Evolutionary conservation across 768 basidiomycete genomes (phyloP), one percentile per base, ranked within the genome.

Genomic region (Pleurotus pulmonarius): DNA sequence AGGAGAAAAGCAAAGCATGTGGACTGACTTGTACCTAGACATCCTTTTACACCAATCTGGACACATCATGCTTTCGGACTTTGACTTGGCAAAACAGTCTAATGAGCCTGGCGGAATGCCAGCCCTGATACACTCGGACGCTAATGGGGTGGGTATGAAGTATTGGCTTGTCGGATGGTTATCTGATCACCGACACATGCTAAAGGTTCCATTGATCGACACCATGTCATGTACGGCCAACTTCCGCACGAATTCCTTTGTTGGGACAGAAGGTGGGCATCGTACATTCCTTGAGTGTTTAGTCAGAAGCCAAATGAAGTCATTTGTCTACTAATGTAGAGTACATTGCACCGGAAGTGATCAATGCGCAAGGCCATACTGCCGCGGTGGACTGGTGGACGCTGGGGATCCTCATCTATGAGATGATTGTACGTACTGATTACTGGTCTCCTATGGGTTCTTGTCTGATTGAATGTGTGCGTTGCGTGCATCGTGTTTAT

Each of bases 301-400:
- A 64, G 63, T 65, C 69, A 64, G 59, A 49, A 39, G 57, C 56
- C 47, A 61, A 57, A 65, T 65, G 64, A 60, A 64, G 60, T 62
- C 64, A 59, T 65, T 44, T 44, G 41, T 44, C 20, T 44, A 22
- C 20, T 55, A 34, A 53, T 59, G 56, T 58, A 97, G 96, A 98
- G 75, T 99, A 99, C 79, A 98, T 99, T 69, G 94, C 96, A 41
- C 96, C 96, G 60, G 97, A 99, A 77, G 97, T 99, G 58, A 97
- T 99, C 68, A 90, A 91, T 64, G 93, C 92, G 46, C 84, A 90
- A 69, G 96, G 97, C 15, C 97, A 99, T 72, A 97, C 95, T 38
- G 94, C 94, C 59, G 95, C 96, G 12, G 97, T 99, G 51, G 97
- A 99, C 74, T 99, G 96, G 96, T 95, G 93, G 97, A 98, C 97